Evolutionary conservation across 2,329 filamentous ascomycete species (phyloP).

Genomic region (Cytospora piceicola): DNA sequence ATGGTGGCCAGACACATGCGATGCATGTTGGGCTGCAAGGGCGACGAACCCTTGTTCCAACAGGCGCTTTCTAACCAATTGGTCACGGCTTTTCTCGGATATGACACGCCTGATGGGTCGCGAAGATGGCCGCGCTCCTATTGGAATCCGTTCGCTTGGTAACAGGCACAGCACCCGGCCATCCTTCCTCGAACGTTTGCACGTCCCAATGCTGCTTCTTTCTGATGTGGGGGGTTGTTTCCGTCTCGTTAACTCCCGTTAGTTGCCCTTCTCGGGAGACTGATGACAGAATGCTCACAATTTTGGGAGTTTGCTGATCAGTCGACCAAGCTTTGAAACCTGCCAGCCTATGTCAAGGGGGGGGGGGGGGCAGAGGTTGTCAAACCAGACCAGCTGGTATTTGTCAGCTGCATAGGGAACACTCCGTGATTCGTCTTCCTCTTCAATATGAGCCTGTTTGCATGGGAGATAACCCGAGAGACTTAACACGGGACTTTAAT

Average conservation of each 20-base stretch:
- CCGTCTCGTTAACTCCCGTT: background rate
- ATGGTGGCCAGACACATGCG: background rate
- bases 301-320: background rate
- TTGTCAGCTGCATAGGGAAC: background rate
- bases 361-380: too few relatives aligned
- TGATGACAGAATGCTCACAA: background rate
- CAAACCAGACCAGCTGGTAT: background rate
- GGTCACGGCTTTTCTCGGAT: background rate
- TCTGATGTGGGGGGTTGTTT: background rate
- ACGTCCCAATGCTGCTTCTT: background rate
- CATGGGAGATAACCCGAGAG: background rate
- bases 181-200: background rate
- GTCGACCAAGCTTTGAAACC: background rate
- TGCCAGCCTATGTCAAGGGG: background rate
- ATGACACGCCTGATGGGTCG: background rate
- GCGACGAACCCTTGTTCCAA: slow-evolving; percentile 3
- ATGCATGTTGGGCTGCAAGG: slow-evolving; percentile 19
- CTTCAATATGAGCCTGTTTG: background rate
- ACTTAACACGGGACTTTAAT: background rate
- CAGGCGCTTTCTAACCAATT: slow-evolving; percentile 12
- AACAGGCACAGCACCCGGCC: background rate
- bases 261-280: background rate
- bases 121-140: background rate
- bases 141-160: background rate
- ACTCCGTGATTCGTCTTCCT: background rate